Conservation (phyloP, 768 basidiomycete species). For the Pulveroboletus sp. region DNA sequence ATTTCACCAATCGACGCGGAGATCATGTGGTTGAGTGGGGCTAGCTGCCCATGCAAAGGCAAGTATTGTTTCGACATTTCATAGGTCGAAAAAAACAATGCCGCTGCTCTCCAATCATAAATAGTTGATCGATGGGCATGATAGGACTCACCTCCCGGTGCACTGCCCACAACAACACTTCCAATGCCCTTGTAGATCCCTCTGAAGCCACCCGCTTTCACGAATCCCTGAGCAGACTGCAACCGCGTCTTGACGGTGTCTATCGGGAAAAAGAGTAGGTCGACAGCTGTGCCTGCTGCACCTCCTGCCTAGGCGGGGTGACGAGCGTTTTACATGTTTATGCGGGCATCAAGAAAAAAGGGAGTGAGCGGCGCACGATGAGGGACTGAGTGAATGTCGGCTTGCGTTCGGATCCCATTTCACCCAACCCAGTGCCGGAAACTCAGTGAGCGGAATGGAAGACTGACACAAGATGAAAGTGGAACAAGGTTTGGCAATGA, state of each 20-base stretch:
- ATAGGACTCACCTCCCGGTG: constrained; percentile 76
- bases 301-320: constrained; percentile 67
- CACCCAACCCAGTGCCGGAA: background rate
- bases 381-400: constrained; percentile 46
- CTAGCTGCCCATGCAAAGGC: constrained; percentile 55
- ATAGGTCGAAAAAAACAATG: constrained; percentile 92
- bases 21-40: constrained; percentile 59
- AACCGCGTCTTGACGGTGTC: constrained; percentile 96
- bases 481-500: too few relatives aligned
- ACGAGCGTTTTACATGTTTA: constrained; percentile 9
- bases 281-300: constrained; percentile 87
- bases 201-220: constrained; percentile 77
- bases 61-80: constrained; percentile 79
- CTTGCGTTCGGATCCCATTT: constrained; percentile 30
- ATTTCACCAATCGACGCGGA: constrained; percentile 60
- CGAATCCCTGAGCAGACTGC: constrained; percentile 84
- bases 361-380: constrained; percentile 32
- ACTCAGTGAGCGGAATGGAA: constrained; percentile 1
- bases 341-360: constrained; percentile 5
- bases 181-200: constrained; percentile 93
- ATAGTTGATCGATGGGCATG: background rate
- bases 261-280: constrained; percentile 93
- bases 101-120: constrained; percentile 49
- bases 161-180: constrained; percentile 91
- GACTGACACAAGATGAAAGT: background rate